Evolutionary conservation across 169 alveolate genomes (phyloP).

Genomic region (Eimeria sp.): DNA sequence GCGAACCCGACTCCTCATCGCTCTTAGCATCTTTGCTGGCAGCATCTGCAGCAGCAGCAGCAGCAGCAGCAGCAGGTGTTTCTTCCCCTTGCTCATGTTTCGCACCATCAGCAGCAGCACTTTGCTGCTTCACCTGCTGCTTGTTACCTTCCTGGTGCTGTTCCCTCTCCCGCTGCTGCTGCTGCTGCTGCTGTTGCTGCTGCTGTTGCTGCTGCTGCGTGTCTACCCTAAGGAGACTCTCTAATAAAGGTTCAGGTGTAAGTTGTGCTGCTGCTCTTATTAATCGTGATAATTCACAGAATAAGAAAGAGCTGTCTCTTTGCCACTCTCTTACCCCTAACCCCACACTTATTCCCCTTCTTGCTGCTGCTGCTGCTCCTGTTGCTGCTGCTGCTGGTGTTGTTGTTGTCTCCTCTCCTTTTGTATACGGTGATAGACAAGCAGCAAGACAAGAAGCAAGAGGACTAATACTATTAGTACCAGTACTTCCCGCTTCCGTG

Average conservation of each 20-base stretch:
- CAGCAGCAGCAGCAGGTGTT: conserved; percentile 42
- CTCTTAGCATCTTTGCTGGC: neutral
- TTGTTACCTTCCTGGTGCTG: conserved; percentile 11
- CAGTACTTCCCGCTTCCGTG: too few species aligned
- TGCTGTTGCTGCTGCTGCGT: conserved; percentile 11
- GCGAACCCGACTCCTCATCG: neutral
- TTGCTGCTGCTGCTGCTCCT: neutral
- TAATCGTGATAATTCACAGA: neutral
- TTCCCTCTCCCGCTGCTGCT: neutral
- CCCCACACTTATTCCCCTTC: neutral
- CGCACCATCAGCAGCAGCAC: conserved; percentile 6
- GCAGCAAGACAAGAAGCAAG: conserved; percentile 24
- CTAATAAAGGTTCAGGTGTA: conserved; percentile 24
- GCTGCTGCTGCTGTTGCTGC: conserved; percentile 38
- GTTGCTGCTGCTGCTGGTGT: too few species aligned
- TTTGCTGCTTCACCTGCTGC: neutral
- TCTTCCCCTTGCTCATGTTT: neutral
- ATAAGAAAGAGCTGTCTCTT: neutral
- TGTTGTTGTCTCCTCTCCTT: too few species aligned
- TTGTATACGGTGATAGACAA: neutral
- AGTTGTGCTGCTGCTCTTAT: neutral
- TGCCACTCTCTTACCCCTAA: conserved; percentile 26
- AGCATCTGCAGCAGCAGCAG: conserved; percentile 29
- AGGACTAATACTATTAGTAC: neutral
- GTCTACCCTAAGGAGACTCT: conserved; percentile 1